A percentile compares a stretch with the other conserved stretches of the same genome.
These are phyloP conservation scores for Achaetomiella virescens DNA, from an alignment of 495 filamentous ascomycete genomes.

Conservation along the genomic window DNA sequence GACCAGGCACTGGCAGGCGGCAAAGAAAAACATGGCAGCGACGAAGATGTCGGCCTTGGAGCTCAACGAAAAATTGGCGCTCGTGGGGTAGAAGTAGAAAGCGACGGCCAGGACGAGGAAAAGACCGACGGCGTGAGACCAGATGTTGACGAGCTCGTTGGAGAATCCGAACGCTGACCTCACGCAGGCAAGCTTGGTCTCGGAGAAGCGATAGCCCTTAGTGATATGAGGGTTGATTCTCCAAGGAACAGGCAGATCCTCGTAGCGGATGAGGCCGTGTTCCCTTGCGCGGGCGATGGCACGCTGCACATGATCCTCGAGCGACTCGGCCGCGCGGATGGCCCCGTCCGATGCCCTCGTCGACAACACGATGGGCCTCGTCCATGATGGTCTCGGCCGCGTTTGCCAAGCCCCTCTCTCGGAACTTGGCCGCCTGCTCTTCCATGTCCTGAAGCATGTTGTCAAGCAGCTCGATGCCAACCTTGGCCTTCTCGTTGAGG, in stretches of 20 bases:
- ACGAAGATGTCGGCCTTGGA: constrained; percentile 82
- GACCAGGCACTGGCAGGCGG: constrained; percentile 89
- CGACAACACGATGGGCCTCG: constrained; percentile 67
- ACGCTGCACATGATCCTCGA: constrained; percentile 73
- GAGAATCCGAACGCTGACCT: constrained; percentile 74
- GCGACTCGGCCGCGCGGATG: constrained; percentile 63
- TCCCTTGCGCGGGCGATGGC: constrained; percentile 75
- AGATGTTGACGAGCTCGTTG: constrained; percentile 97
- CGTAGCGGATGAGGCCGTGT: constrained; percentile 76
- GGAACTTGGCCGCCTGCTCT: constrained; percentile 59
- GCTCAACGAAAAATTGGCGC: constrained; percentile 76
- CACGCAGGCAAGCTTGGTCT: constrained; percentile 80
- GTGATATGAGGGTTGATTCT: constrained; percentile 90
- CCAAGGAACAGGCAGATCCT: constrained; percentile 89
- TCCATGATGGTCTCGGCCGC: constrained; percentile 62
- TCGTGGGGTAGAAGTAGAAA: constrained; percentile 92
- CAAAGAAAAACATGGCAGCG: constrained; percentile 93
- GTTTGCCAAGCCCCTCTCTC: constrained; percentile 55
- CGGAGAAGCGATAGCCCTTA: constrained; percentile 85
- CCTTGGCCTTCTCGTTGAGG: constrained; percentile 82
- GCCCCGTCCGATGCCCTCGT: constrained; percentile 80
- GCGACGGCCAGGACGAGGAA: constrained; percentile 81
- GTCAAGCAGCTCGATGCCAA: constrained; percentile 81
- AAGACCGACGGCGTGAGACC: constrained; percentile 87
- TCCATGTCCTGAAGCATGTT: constrained; percentile 78